Percentiles rank a stretch among this genome's conserved stretches.
phyloP scores from a whole-genome alignment of 495 filamentous ascomycete species.

The Immersiella caudata region DNA sequence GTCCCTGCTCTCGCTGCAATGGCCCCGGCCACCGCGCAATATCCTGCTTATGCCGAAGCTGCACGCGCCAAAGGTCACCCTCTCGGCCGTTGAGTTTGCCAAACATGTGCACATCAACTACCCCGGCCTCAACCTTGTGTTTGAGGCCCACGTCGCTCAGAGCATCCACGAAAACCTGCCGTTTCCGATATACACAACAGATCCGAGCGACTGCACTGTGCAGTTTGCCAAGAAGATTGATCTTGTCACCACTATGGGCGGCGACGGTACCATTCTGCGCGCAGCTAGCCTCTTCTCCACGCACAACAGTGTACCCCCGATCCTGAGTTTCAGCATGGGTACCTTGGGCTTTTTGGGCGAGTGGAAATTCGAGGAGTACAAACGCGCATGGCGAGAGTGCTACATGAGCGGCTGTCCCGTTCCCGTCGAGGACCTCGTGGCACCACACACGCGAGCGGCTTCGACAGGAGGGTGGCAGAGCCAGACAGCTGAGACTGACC shows the following conservation, averaged over 20 bases:
- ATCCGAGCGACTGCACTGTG: slow-evolving; percentile 34
- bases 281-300: slow-evolving; percentile 89
- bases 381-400: slow-evolving; percentile 85
- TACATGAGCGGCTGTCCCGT: slow-evolving; percentile 85
- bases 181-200: slow-evolving; percentile 75
- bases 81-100: slow-evolving; percentile 75
- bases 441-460: slow-evolving; percentile 48
- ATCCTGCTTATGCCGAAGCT: slow-evolving; percentile 89
- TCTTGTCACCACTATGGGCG: slow-evolving; percentile 83
- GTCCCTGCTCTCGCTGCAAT: slow-evolving; percentile 78
- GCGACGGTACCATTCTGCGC: slow-evolving; percentile 92
- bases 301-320: slow-evolving; percentile 79
- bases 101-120: slow-evolving; percentile 81
- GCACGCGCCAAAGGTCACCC: slow-evolving; percentile 67
- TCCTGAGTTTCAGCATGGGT: slow-evolving; percentile 97
- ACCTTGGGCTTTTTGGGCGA: slow-evolving; percentile 93
- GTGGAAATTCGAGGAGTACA: slow-evolving; percentile 92
- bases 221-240: slow-evolving; percentile 71
- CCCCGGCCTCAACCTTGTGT: slow-evolving; percentile 76
- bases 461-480: slow-evolving; percentile 25
- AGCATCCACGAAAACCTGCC: slow-evolving; percentile 72
- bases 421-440: slow-evolving; percentile 45
- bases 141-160: slow-evolving; percentile 75
- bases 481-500: slow-evolving; percentile 17
- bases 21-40: slow-evolving; percentile 86